Percentiles rank a stretch among this genome's conserved stretches.
phyloP scores from a whole-genome alignment of 192 early-diverging fungal species.

The Fimicolochytrium jonesii region DNA sequence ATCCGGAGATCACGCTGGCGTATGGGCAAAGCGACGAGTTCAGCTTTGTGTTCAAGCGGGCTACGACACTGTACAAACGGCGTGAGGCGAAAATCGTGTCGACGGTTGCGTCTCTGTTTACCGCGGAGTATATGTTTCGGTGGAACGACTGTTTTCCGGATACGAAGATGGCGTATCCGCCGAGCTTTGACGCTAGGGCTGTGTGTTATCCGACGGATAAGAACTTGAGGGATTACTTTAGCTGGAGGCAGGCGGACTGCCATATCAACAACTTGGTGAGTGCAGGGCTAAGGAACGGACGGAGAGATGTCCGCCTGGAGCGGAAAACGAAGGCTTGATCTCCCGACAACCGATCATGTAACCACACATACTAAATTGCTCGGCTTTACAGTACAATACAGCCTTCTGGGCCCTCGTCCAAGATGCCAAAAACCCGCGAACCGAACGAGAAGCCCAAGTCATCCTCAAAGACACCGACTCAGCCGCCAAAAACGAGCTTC shows the following conservation, averaged over 20 bases:
- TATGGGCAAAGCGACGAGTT: conserved; percentile 97
- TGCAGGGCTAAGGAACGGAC: too few species aligned
- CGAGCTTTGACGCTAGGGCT: conserved; percentile 86
- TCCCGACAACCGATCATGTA: too few species aligned
- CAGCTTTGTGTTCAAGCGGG: conserved; percentile 70
- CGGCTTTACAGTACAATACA: conserved; percentile 73
- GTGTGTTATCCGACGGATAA: conserved; percentile 81
- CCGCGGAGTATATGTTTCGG: conserved; percentile 75
- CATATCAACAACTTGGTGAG: conserved; percentile 82
- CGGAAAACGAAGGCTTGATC: too few species aligned
- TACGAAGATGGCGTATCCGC: conserved; percentile 63
- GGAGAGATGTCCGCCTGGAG: too few species aligned
- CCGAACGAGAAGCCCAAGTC: conserved; percentile 71
- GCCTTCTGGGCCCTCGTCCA: conserved; percentile 86
- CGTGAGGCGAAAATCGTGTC: conserved; percentile 78
- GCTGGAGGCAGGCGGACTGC: conserved; percentile 94
- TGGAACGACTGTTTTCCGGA: conserved; percentile 75
- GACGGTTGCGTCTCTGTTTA: conserved; percentile 79
- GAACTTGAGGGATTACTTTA: conserved; percentile 86
- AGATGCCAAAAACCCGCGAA: conserved; percentile 53
- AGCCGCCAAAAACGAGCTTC: conserved; percentile 85
- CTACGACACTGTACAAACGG: conserved; percentile 64
- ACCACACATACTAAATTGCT: background rate
- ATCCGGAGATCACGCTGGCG: conserved; percentile 59
- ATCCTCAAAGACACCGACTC: conserved; percentile 82